Conservation (phyloP, 2,329 filamentous ascomycete species). For the Juglanconis sp. region DNA sequence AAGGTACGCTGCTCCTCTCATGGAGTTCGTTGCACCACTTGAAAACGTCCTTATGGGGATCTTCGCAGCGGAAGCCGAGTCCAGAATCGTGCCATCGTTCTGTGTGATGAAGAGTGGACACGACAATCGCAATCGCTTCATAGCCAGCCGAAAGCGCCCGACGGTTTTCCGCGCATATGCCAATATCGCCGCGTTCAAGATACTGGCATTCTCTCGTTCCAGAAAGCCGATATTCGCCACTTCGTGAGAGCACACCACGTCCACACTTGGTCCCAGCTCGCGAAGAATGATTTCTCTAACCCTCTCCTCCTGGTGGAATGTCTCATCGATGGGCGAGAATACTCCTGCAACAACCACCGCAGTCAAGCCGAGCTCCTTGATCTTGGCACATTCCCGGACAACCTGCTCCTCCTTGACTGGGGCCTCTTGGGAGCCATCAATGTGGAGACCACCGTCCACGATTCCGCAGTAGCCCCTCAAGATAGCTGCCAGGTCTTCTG, state of each 20-base stretch:
- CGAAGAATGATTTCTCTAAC: constrained; percentile 45
- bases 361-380: constrained; percentile 29
- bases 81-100: constrained; percentile 47
- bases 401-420: constrained; percentile 42
- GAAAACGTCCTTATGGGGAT: constrained; percentile 47
- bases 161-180: constrained; percentile 45
- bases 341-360: constrained; percentile 55
- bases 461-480: constrained; percentile 28
- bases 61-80: constrained; percentile 37
- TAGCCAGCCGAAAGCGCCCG: constrained; percentile 40
- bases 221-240: constrained; percentile 38
- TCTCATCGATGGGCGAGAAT: constrained; percentile 55
- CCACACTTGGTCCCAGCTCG: constrained; percentile 34
- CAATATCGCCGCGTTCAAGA: constrained; percentile 50
- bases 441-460: constrained; percentile 49
- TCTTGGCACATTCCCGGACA: constrained; percentile 33
- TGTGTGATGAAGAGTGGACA: constrained; percentile 45
- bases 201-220: constrained; percentile 51
- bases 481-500: constrained; percentile 34
- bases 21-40: constrained; percentile 48
- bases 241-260: constrained; percentile 30
- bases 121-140: constrained; percentile 36
- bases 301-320: constrained; percentile 48
- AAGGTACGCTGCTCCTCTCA: constrained; percentile 48
- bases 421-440: constrained; percentile 46